These are phyloP conservation scores for Entomophthora muscae DNA, from an alignment of 371 early-diverging fungal genomes.

Conservation along the genomic window DNA sequence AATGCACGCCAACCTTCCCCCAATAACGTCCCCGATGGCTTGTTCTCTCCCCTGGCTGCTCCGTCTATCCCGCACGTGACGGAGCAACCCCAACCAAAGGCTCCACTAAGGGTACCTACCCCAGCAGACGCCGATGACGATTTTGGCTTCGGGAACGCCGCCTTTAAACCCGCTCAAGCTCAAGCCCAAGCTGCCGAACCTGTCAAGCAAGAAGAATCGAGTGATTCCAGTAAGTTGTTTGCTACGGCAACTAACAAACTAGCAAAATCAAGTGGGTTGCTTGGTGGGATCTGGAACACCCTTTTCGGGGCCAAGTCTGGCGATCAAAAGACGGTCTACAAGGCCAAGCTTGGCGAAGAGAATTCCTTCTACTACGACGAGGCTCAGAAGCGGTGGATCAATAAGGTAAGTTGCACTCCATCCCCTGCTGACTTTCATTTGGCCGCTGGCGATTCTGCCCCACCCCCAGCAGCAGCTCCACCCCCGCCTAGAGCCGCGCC, in stretches of 20 bases:
- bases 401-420: slow-evolving; percentile 14
- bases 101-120: no score
- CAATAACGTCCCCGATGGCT: neutral
- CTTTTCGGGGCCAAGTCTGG: slow-evolving; percentile 18
- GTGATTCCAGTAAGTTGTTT: no score
- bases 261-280: no score
- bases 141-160: slow-evolving; percentile 31
- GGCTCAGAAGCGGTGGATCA: slow-evolving; percentile 35
- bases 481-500: neutral
- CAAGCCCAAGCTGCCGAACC: slow-evolving; percentile 11
- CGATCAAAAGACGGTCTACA: slow-evolving; percentile 18
- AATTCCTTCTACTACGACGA: slow-evolving; percentile 48
- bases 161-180: slow-evolving; percentile 9
- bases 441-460: slow-evolving; percentile 2
- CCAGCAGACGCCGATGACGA: slow-evolving; percentile 25
- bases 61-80: neutral
- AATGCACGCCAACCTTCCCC: no score
- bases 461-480: neutral
- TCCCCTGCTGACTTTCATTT: neutral
- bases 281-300: slow-evolving; percentile 23
- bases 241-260: neutral
- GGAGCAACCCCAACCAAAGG: neutral
- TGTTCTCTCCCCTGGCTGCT: neutral
- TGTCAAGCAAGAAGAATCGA: no score
- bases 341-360: slow-evolving; percentile 49